phyloP scores from a whole-genome alignment of 768 basidiomycete genomes.

The Leccinum variicolor region DNA sequence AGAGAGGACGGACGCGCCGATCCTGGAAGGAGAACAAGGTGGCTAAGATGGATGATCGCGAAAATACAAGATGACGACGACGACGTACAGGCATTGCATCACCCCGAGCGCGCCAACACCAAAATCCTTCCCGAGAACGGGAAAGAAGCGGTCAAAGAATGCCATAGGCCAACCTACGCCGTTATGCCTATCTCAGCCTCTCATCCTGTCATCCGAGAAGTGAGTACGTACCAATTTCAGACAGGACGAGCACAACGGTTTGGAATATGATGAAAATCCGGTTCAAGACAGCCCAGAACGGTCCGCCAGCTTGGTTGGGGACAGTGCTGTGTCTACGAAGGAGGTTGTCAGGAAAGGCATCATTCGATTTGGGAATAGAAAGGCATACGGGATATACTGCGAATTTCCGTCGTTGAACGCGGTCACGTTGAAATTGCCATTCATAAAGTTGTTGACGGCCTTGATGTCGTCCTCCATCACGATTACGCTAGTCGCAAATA shows the following conservation, averaged over 20 bases:
- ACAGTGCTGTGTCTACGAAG: constrained; percentile 68
- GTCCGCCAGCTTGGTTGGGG: constrained; percentile 90
- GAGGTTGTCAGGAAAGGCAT: neutral
- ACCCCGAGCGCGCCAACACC: constrained; percentile 87
- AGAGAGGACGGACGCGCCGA: constrained; percentile 68
- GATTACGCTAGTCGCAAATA: constrained; percentile 73
- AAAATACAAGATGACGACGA: neutral
- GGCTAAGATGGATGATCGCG: neutral
- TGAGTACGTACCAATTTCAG: constrained; percentile 36
- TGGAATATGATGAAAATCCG: constrained; percentile 84
- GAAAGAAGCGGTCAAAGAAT: constrained; percentile 88
- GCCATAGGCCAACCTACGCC: constrained; percentile 58
- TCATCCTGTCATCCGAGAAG: neutral
- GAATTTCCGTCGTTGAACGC: constrained; percentile 50
- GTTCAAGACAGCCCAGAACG: constrained; percentile 88
- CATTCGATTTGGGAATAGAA: neutral
- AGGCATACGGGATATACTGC: constrained; percentile 76
- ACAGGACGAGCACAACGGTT: constrained; percentile 62
- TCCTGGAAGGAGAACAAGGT: constrained; percentile 31
- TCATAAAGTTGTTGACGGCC: constrained; percentile 63
- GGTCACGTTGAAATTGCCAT: constrained; percentile 34
- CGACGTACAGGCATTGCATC: constrained; percentile 75
- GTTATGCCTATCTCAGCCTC: neutral
- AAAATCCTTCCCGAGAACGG: constrained; percentile 82
- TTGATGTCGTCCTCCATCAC: constrained; percentile 73